Evolutionary conservation across 768 basidiomycete genomes (phyloP), one percentile per base, ranked within the genome.

Genomic region (Lactifluus hygrophoroides): DNA sequence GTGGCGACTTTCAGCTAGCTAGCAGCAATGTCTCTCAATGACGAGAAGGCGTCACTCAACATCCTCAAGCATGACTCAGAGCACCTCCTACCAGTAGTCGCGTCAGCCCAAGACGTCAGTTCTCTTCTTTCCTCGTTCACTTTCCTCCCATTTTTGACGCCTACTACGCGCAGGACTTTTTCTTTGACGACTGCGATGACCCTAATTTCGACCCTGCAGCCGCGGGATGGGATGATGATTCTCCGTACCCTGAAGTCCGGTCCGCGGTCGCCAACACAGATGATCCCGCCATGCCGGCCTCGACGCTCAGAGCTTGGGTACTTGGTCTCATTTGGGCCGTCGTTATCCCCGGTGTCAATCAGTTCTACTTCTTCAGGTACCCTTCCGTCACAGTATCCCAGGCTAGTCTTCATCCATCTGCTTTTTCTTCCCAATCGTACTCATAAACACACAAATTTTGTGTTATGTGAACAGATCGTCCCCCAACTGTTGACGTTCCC

Each of bases 321-420:
- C 68, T 74, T 51, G 75, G 75, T 48, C 30, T 74, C 42, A 42
- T 65, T 28, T 84, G 80, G 77, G 74, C 83, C 0, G 71, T 85
- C 62, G 21, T 90, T 50, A 75, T 89, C 21, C 77, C 87, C 0
- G 85, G 86, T 43, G 75, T 88, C 74, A 89, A 89, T 70, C 86
- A 88, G 65, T 88, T 87, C 72, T 88, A 88, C 70, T 84, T 78
- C 69, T 80, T 88, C 63, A 80, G 86, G 28, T 88, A 80, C 65
- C 86, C 86, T 4, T 70, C 74, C 16, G 70, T 74, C 45, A 19
- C 21, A 11, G 54, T 78, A 54, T 47, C 44, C 23, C 56, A 59
- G 21, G 71, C 69, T 19, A 27, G 69, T 66, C 25, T 23, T 28
- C n/a, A n/a, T n/a, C 21, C 10, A 25, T n/a, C 6, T 16, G 7